These are phyloP conservation scores for Mucor sp. DNA, from an alignment of 371 early-diverging fungal species.

Conservation along the genomic window DNA sequence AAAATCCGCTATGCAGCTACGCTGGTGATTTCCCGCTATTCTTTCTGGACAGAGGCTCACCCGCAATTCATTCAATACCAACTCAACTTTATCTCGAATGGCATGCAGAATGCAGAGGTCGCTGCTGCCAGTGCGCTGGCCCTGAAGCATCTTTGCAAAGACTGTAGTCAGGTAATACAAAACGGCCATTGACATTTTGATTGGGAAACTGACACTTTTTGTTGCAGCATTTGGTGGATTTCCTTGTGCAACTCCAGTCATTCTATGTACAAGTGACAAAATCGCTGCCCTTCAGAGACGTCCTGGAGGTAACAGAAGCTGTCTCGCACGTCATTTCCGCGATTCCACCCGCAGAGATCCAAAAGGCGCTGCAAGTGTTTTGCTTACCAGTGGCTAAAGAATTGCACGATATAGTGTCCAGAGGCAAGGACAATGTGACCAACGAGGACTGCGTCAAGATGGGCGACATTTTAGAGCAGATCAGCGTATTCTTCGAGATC, in stretches of 20 bases:
- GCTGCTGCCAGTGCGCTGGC: conserved; percentile 90
- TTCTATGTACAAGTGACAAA: conserved; percentile 74
- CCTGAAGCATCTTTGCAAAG: conserved; percentile 85
- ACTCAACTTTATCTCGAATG: conserved; percentile 82
- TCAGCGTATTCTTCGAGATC: conserved; percentile 57
- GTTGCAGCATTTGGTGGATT: conserved; percentile 65
- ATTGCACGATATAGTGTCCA: conserved; percentile 47
- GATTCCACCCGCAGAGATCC: conserved; percentile 64
- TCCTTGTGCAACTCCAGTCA: conserved; percentile 72
- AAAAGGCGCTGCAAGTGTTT: conserved; percentile 77
- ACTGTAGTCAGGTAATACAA: conserved; percentile 76
- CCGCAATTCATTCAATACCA: conserved; percentile 90
- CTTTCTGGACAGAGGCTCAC: conserved; percentile 89
- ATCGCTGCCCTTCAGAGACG: conserved; percentile 70
- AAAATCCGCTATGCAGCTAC: conserved; percentile 94
- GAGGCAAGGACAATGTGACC: conserved; percentile 27
- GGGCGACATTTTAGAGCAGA: conserved; percentile 53
- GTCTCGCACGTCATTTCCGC: conserved; percentile 85
- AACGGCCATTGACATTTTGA: not conserved
- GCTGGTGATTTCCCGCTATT: conserved; percentile 93
- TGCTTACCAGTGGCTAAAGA: conserved; percentile 82
- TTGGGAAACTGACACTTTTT: not conserved
- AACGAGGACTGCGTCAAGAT: conserved; percentile 33
- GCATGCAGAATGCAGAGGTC: conserved; percentile 85
- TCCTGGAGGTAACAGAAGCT: conserved; percentile 84